Conservation (phyloP, 805 yeast species). For the Barnettozyma californica region DNA sequence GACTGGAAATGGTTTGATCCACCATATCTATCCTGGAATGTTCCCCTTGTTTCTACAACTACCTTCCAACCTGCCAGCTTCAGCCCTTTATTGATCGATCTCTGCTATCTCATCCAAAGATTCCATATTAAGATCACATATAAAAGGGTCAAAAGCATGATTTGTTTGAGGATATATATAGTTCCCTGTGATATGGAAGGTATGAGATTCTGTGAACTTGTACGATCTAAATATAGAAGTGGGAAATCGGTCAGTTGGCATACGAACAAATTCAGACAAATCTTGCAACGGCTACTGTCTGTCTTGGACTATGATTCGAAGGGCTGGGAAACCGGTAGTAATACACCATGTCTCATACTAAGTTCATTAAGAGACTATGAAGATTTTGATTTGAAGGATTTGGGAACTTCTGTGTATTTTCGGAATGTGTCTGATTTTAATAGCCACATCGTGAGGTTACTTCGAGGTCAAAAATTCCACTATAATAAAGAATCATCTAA, state of each 20-base stretch:
- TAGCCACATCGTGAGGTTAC: constrained; percentile 33
- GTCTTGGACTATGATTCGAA: constrained; percentile 37
- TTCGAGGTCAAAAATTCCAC: constrained; percentile 15
- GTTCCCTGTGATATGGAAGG: constrained; percentile 42
- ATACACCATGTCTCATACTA: constrained; percentile 14
- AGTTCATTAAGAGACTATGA: constrained; percentile 13
- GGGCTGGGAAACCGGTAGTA: constrained; percentile 30
- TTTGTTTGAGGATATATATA: constrained; percentile 40
- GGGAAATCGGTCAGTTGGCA: constrained; percentile 32
- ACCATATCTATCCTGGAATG: constrained; percentile 27
- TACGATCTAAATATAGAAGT: constrained; percentile 31
- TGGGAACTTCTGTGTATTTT: constrained; percentile 14
- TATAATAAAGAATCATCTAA: background rate
- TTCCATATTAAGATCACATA: constrained; percentile 40
- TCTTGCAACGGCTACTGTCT: constrained; percentile 33
- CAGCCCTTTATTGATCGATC: constrained; percentile 28
- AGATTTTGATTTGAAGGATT: constrained; percentile 12
- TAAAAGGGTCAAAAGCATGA: constrained; percentile 20
- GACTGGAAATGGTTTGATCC: constrained; percentile 57
- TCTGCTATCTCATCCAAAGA: constrained; percentile 39
- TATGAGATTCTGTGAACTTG: constrained; percentile 27
- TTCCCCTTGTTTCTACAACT: constrained; percentile 7
- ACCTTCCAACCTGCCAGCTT: constrained; percentile 14
- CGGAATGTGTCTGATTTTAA: constrained; percentile 16
- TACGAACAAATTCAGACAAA: constrained; percentile 25